phyloP scores from a whole-genome alignment of 2,329 filamentous ascomycete genomes.

The Neoascochyta sp. region DNA sequence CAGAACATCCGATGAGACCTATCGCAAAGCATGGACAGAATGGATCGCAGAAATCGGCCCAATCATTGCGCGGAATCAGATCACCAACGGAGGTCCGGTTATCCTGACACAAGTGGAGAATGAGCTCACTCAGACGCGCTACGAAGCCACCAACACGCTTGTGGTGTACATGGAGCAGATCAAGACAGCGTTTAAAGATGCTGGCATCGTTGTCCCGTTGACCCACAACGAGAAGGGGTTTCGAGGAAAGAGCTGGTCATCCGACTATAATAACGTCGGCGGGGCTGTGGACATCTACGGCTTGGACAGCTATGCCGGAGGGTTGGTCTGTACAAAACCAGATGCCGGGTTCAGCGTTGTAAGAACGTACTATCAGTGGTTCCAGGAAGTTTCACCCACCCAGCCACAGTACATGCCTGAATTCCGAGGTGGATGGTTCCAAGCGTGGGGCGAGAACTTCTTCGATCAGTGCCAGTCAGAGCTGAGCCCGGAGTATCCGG shows the following conservation, averaged over 20 bases:
- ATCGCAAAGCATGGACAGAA: conserved; percentile 46
- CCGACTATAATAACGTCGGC: conserved; percentile 55
- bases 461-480: conserved; percentile 51
- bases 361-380: conserved; percentile 56
- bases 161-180: conserved; percentile 54
- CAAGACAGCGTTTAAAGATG: conserved; percentile 44
- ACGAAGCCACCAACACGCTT: conserved; percentile 44
- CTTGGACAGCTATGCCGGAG: conserved; percentile 47
- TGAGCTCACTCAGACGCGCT: conserved; percentile 47
- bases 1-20: conserved; percentile 45
- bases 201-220: conserved; percentile 50
- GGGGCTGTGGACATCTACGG: conserved; percentile 53
- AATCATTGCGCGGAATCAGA: conserved; percentile 50
- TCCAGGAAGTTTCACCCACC: conserved; percentile 53
- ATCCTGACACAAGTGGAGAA: conserved; percentile 55
- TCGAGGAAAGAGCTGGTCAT: conserved; percentile 50
- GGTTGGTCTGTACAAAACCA: conserved; percentile 50
- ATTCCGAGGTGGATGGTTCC: conserved; percentile 54
- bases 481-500: conserved; percentile 48
- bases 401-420: conserved; percentile 54
- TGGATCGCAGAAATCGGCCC: conserved; percentile 47
- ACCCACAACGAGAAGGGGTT: conserved; percentile 53
- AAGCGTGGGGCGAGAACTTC: conserved; percentile 52
- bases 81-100: conserved; percentile 51
- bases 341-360: conserved; percentile 50